These are phyloP conservation scores for Uronychia binucleata DNA, from an alignment of 73 alveolate species.

Conservation along the genomic window DNA sequence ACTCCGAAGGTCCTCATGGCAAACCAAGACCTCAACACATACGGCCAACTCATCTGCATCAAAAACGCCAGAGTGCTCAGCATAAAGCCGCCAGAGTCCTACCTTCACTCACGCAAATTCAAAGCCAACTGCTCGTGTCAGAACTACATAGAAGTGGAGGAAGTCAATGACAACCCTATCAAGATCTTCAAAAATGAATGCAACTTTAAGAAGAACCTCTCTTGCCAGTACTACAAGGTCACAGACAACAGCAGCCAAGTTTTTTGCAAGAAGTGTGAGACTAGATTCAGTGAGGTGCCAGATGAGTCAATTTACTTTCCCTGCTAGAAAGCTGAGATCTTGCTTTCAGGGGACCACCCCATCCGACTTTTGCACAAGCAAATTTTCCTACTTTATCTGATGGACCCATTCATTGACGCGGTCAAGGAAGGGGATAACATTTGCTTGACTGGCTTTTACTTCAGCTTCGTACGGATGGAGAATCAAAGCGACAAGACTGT, in stretches of 20 bases:
- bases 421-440: conserved; percentile 30
- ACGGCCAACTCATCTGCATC: conserved; percentile 31
- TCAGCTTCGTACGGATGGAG: conserved; percentile 15
- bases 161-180: conserved; percentile 26
- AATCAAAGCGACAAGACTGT: conserved; percentile 16
- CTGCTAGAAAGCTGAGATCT: conserved; percentile 50
- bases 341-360: conserved; percentile 2
- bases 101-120: background rate
- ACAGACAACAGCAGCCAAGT: conserved; percentile 4
- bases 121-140: conserved; percentile 23
- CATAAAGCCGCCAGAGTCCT: conserved; percentile 16
- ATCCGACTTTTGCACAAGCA: background rate
- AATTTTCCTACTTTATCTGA: conserved; percentile 32
- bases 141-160: background rate
- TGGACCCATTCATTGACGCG: conserved; percentile 42
- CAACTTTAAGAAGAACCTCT: conserved; percentile 2
- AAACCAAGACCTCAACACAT: conserved; percentile 4
- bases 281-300: background rate
- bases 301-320: background rate
- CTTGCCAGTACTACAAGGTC: conserved; percentile 14
- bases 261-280: conserved; percentile 4
- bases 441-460: conserved; percentile 42
- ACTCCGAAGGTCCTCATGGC: conserved; percentile 24
- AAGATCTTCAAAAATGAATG: conserved; percentile 46
- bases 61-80: conserved; percentile 36